These are phyloP conservation scores for Fraxinus cuspidata DNA, from an alignment of 257 asterid genomes.

Conservation along the genomic window DNA sequence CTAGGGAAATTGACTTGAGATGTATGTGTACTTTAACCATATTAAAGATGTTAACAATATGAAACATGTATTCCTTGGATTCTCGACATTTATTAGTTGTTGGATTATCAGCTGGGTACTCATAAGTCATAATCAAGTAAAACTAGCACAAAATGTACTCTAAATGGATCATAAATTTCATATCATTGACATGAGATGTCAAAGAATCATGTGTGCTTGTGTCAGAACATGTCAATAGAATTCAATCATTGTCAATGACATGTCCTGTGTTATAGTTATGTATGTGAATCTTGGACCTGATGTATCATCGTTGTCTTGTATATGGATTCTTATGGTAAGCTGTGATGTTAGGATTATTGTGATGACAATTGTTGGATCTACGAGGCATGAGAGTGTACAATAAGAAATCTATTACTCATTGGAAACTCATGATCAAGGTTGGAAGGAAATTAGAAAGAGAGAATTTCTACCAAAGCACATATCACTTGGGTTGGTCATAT, in stretches of 20 bases:
- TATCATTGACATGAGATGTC: neutral
- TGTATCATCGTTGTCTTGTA: neutral
- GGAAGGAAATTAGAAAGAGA: neutral
- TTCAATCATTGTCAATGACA: neutral
- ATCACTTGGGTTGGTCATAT: too few species aligned
- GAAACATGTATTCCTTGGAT: neutral
- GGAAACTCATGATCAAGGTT: neutral
- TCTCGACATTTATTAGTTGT: neutral
- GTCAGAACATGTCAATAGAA: neutral
- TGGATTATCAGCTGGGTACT: neutral
- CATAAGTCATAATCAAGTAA: neutral
- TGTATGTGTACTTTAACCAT: neutral
- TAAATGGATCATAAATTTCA: neutral
- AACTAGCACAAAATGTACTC: neutral
- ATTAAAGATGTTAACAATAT: neutral
- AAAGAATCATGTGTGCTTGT: too few species aligned
- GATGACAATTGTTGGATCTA: neutral
- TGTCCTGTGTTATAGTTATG: neutral
- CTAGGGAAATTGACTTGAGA: neutral
- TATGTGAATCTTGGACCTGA: neutral
- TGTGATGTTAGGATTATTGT: neutral
- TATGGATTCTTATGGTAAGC: neutral
- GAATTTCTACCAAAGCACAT: neutral
- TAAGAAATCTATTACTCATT: neutral
- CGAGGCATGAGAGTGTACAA: neutral